phyloP scores from a whole-genome alignment of 1,284 basidiomycete genomes.

The Boletus subluridellus region DNA sequence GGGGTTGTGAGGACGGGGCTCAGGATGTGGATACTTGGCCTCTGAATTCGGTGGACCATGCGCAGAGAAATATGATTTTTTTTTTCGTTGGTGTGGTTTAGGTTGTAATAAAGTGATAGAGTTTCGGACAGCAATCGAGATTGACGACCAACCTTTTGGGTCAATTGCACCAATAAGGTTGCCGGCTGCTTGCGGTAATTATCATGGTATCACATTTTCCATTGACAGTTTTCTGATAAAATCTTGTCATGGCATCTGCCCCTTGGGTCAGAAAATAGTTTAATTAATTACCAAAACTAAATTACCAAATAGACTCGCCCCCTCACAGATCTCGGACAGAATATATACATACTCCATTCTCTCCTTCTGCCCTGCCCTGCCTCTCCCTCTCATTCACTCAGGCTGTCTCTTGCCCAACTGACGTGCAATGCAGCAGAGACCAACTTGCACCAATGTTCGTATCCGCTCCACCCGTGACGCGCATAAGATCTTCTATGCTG shows the following conservation, averaged over 20 bases:
- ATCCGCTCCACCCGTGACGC: conserved; percentile 76
- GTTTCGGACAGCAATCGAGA: conserved; percentile 37
- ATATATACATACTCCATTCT: conserved; percentile 34
- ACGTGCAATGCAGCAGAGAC: conserved; percentile 54
- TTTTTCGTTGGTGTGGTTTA: conserved; percentile 18
- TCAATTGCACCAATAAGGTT: conserved; percentile 38
- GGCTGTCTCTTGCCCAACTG: neutral
- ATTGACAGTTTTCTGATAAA: conserved; percentile 26
- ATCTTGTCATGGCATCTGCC: conserved; percentile 17
- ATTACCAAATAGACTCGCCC: conserved; percentile 30
- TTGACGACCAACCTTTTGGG: conserved; percentile 41
- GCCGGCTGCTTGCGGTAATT: conserved; percentile 30
- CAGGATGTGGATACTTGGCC: neutral
- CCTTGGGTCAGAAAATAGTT: conserved; percentile 32
- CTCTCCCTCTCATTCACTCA: conserved; percentile 1
- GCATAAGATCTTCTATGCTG: conserved; percentile 74
- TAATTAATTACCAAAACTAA: conserved; percentile 40
- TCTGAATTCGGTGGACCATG: neutral
- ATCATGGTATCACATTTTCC: conserved; percentile 24
- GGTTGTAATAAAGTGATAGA: conserved; percentile 42
- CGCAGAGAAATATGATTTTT: neutral
- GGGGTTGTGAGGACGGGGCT: neutral
- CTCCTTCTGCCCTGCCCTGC: conserved; percentile 2
- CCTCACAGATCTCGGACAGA: conserved; percentile 32
- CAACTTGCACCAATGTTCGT: conserved; percentile 66